Evolutionary conservation across 2,329 filamentous ascomycete species (phyloP).

Genomic region (Talaromyces sp.): DNA sequence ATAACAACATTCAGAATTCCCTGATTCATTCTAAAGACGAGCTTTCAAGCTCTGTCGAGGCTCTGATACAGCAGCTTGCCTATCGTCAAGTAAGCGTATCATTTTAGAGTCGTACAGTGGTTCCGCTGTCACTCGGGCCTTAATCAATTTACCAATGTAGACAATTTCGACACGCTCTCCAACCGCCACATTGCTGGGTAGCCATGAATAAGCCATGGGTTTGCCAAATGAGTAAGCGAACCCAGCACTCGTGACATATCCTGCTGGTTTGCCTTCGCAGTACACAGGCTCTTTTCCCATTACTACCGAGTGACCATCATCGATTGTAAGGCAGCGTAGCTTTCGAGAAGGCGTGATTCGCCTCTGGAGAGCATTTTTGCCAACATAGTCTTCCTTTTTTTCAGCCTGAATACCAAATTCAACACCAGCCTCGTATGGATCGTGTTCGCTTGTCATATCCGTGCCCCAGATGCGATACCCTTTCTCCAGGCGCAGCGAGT

Average conservation of each 20-base stretch:
- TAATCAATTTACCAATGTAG: constrained; percentile 53
- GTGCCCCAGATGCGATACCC: constrained; percentile 53
- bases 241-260: constrained; percentile 56
- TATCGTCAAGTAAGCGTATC: constrained; percentile 26
- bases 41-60: neutral
- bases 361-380: neutral
- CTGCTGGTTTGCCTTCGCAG: constrained; percentile 39
- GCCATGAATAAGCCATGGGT: constrained; percentile 55
- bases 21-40: neutral
- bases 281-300: constrained; percentile 60
- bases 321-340: constrained; percentile 46
- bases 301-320: constrained; percentile 53
- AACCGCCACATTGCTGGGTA: constrained; percentile 43
- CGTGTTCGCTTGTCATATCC: constrained; percentile 57
- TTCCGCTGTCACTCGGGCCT: constrained; percentile 49
- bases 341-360: neutral
- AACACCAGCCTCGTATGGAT: constrained; percentile 55
- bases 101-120: constrained; percentile 43
- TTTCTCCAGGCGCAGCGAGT: constrained; percentile 54
- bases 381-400: neutral
- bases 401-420: constrained; percentile 42
- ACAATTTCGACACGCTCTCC: constrained; percentile 53
- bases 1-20: neutral
- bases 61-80: constrained; percentile 5
- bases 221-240: constrained; percentile 56